Conservation (phyloP, 176 grass and related monocot genomes). For the Calamus simplicifolius region DNA sequence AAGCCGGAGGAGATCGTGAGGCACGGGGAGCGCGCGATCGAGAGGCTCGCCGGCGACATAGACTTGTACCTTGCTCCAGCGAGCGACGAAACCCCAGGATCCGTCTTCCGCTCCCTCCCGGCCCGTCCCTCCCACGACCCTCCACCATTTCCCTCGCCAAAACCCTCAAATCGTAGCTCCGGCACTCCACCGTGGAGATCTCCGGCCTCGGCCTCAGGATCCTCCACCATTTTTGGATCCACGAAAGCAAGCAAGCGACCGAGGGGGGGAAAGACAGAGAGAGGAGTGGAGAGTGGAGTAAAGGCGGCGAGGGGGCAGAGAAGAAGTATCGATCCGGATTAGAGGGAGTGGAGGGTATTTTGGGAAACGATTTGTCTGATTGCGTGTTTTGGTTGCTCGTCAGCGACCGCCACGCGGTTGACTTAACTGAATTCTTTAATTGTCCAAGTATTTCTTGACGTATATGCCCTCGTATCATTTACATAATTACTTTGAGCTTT, state of each 20-base stretch:
- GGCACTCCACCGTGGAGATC: not conserved
- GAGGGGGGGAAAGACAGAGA: conserved; percentile 18
- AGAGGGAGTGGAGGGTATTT: conserved; percentile 36
- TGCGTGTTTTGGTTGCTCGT: not conserved
- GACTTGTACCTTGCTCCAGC: conserved; percentile 82
- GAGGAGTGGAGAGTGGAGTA: conserved; percentile 8
- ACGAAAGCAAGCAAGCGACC: conserved; percentile 41
- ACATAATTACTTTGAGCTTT: no score
- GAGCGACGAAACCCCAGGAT: conserved; percentile 35
- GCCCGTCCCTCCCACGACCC: not conserved
- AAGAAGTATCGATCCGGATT: conserved; percentile 1
- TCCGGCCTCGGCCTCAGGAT: conserved; percentile 3
- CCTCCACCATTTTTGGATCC: not conserved
- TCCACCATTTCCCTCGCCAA: not conserved
- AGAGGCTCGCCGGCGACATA: conserved; percentile 84
- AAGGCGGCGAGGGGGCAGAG: conserved; percentile 17
- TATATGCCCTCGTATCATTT: no score
- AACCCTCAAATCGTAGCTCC: not conserved
- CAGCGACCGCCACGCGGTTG: conserved; percentile 18
- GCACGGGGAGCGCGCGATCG: conserved; percentile 74
- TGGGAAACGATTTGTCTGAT: conserved; percentile 11
- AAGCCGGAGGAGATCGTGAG: conserved; percentile 82
- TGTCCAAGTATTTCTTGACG: no score
- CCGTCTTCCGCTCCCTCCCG: not conserved
- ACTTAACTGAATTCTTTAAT: not conserved